Conservation (phyloP, 495 filamentous ascomycete species). For the Immersiella caudata region DNA sequence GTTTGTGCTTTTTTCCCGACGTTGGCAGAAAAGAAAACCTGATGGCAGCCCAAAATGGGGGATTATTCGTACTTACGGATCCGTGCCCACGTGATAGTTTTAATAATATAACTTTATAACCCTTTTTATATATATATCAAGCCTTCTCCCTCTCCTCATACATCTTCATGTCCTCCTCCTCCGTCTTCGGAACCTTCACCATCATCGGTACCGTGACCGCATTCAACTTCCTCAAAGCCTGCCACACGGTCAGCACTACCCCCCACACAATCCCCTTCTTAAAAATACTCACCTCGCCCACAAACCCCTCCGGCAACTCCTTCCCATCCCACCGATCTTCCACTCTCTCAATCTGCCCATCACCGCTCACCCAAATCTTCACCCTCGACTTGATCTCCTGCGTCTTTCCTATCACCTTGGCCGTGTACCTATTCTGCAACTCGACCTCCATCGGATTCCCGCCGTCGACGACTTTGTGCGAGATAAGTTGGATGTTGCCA, state of each 20-base stretch:
- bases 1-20: too few relatives aligned
- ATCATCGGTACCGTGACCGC: constrained; percentile 57
- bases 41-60: too few relatives aligned
- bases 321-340: constrained; percentile 62
- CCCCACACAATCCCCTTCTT: constrained; percentile 16
- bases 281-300: constrained; percentile 52
- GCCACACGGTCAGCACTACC: constrained; percentile 25
- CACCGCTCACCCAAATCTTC: constrained; percentile 42
- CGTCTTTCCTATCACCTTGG: constrained; percentile 56
- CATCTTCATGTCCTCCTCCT: constrained; percentile 53
- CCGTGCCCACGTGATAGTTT: too few relatives aligned
- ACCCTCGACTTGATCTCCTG: constrained; percentile 45
- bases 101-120: too few relatives aligned
- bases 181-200: constrained; percentile 60
- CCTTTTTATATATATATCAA: too few relatives aligned
- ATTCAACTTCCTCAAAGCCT: constrained; percentile 62
- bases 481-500: constrained; percentile 44
- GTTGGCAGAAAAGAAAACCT: too few relatives aligned
- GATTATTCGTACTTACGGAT: too few relatives aligned
- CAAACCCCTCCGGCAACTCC: constrained; percentile 46
- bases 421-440: constrained; percentile 53
- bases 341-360: constrained; percentile 51
- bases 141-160: constrained; percentile 25
- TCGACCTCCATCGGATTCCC: constrained; percentile 60
- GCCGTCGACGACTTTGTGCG: constrained; percentile 51